These are phyloP conservation scores for Pythium rishiriense DNA, from an alignment of 352 stramenopile species.

Conservation along the genomic window DNA sequence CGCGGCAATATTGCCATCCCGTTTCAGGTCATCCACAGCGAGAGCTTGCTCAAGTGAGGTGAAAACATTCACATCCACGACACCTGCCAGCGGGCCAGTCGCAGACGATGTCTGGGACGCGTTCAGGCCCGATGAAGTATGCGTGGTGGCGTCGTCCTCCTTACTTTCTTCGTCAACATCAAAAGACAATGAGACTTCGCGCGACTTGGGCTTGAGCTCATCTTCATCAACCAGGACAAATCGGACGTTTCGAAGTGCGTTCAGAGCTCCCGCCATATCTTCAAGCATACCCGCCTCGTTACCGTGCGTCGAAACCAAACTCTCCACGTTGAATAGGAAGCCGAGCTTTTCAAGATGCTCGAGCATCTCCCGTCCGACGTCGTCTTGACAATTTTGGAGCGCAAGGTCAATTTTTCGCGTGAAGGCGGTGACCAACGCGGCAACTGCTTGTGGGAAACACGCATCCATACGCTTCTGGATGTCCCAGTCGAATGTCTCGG, in stretches of 20 bases:
- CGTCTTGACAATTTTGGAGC: slow-evolving; percentile 48
- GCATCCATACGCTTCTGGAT: slow-evolving; percentile 85
- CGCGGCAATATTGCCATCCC: slow-evolving; percentile 21
- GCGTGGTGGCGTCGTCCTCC: slow-evolving; percentile 32
- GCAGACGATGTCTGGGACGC: slow-evolving; percentile 35
- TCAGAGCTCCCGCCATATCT: slow-evolving; percentile 81
- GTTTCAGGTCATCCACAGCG: slow-evolving; percentile 34
- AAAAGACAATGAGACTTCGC: slow-evolving; percentile 60
- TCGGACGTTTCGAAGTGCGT: slow-evolving; percentile 78
- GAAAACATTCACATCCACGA: slow-evolving; percentile 84
- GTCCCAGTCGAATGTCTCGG: slow-evolving; percentile 71
- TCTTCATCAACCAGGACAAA: slow-evolving; percentile 82
- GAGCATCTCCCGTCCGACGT: slow-evolving; percentile 61
- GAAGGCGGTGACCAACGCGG: slow-evolving; percentile 78
- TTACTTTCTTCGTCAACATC: slow-evolving; percentile 74
- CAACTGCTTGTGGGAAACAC: slow-evolving; percentile 79
- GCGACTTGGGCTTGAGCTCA: slow-evolving; percentile 44
- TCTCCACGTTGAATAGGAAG: slow-evolving; percentile 85
- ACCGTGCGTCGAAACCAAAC: slow-evolving; percentile 83
- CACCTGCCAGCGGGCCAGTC: slow-evolving; percentile 53
- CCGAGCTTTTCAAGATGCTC: slow-evolving; percentile 78
- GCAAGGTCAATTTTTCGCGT: slow-evolving; percentile 79
- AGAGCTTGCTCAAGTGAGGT: slow-evolving; percentile 74
- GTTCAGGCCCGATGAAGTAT: slow-evolving; percentile 31
- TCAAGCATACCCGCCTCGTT: slow-evolving; percentile 89